Evolutionary conservation across 1,284 basidiomycete species (phyloP).

Genomic region (Ceratobasidium sp.): DNA sequence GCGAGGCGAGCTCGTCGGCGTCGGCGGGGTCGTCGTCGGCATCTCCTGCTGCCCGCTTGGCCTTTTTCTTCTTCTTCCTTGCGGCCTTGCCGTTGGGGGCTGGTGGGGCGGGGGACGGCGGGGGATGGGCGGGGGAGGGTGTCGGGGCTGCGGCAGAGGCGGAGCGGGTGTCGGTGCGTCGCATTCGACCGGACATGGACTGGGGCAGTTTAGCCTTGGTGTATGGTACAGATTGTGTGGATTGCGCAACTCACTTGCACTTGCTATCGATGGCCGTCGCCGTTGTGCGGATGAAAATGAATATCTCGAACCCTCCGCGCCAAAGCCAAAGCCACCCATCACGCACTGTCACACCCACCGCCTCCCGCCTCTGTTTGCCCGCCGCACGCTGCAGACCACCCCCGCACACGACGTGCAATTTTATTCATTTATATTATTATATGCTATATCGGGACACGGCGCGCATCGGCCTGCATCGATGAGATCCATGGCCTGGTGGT

Average conservation of each 20-base stretch:
- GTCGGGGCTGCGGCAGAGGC: conserved; percentile 34
- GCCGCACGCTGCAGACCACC: neutral
- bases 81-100: conserved; percentile 21
- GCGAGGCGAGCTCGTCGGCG: conserved; percentile 30
- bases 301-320: conserved; percentile 24
- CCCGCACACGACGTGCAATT: neutral
- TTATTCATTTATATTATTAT: neutral
- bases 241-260: conserved; percentile 1
- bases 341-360: conserved; percentile 9
- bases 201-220: conserved; percentile 3
- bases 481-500: no score
- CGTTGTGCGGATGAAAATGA: conserved; percentile 40
- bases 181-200: neutral
- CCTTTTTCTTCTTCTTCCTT: conserved; percentile 63
- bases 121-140: conserved; percentile 27
- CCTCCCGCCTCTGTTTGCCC: neutral
- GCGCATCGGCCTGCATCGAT: neutral
- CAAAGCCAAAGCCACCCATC: conserved; percentile 26
- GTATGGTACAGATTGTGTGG: neutral
- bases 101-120: neutral
- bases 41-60: conserved; percentile 56
- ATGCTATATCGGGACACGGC: neutral
- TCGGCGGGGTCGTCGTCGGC: conserved; percentile 50
- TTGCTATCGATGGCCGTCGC: conserved; percentile 15
- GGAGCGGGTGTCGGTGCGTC: neutral